These are phyloP conservation scores for Paecilomyces sp. DNA, from an alignment of 2,329 filamentous ascomycete species.

Conservation along the genomic window DNA sequence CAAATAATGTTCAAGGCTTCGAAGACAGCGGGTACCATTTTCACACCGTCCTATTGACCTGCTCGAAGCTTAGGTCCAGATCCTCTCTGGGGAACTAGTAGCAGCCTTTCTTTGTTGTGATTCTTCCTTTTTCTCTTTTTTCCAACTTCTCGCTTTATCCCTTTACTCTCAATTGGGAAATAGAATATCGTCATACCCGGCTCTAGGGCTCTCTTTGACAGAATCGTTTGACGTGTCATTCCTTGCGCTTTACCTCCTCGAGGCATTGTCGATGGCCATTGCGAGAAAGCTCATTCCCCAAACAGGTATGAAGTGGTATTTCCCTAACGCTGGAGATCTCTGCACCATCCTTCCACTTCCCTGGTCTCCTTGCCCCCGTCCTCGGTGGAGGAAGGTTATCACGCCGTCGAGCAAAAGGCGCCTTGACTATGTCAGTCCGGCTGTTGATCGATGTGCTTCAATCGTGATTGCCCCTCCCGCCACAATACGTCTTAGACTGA, in stretches of 20 bases:
- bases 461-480: neutral
- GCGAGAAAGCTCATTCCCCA: conserved; percentile 2
- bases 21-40: neutral
- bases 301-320: neutral
- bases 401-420: neutral
- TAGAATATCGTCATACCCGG: neutral
- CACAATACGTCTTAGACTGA: neutral
- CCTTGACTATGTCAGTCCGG: neutral
- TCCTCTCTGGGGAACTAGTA: neutral
- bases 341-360: neutral
- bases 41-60: neutral
- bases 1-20: neutral
- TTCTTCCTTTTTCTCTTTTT: neutral
- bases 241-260: conserved; percentile 7
- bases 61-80: neutral
- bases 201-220: neutral
- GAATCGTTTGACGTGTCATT: conserved; percentile 9
- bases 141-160: neutral
- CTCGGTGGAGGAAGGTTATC: neutral
- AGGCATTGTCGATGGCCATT: conserved; percentile 5
- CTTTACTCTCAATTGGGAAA: neutral
- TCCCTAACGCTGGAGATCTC: conserved; percentile 1
- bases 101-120: neutral
- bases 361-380: neutral
- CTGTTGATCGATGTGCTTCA: neutral